Evolutionary conservation across 106 monocot genomes (phyloP).

Genomic region (Vanilla planifolia): DNA sequence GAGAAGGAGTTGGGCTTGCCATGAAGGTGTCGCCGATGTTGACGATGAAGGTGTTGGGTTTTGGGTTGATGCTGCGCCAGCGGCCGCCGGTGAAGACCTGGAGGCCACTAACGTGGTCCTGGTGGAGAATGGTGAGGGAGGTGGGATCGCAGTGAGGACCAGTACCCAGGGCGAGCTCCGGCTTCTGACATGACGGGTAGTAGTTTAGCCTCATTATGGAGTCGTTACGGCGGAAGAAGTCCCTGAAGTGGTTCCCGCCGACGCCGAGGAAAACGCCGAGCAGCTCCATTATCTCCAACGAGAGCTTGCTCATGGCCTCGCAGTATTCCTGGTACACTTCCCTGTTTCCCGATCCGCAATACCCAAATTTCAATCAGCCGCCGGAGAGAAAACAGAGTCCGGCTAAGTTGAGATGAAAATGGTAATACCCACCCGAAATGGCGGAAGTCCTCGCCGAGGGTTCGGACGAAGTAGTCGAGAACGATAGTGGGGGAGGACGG

Average conservation of each 20-base stretch:
- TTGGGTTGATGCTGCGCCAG: constrained; percentile 28
- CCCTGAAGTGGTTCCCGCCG: constrained; percentile 11
- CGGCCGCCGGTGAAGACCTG: constrained; percentile 23
- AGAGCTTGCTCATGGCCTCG: constrained; percentile 33
- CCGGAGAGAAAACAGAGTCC: neutral
- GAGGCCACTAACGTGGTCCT: constrained; percentile 34
- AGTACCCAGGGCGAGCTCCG: constrained; percentile 44
- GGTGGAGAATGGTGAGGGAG: constrained; percentile 37
- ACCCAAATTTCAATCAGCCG: neutral
- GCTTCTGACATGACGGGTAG: constrained; percentile 55
- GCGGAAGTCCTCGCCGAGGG: constrained; percentile 25
- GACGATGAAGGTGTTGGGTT: constrained; percentile 29
- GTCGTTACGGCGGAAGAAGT: constrained; percentile 25
- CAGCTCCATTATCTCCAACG: constrained; percentile 45
- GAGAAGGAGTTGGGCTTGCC: constrained; percentile 8
- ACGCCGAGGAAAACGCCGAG: constrained; percentile 40
- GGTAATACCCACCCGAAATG: constrained; percentile 27
- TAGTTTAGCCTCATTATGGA: constrained; percentile 49
- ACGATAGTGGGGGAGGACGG: constrained; percentile 6
- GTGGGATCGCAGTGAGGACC: constrained; percentile 59
- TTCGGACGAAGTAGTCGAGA: constrained; percentile 18
- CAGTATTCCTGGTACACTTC: constrained; percentile 45
- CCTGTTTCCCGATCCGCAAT: constrained; percentile 23
- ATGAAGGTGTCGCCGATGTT: constrained; percentile 57
- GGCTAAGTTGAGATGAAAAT: neutral